These are phyloP conservation scores for Pyracantha coccinea DNA, from an alignment of 331 rosid species.

Conservation along the genomic window DNA sequence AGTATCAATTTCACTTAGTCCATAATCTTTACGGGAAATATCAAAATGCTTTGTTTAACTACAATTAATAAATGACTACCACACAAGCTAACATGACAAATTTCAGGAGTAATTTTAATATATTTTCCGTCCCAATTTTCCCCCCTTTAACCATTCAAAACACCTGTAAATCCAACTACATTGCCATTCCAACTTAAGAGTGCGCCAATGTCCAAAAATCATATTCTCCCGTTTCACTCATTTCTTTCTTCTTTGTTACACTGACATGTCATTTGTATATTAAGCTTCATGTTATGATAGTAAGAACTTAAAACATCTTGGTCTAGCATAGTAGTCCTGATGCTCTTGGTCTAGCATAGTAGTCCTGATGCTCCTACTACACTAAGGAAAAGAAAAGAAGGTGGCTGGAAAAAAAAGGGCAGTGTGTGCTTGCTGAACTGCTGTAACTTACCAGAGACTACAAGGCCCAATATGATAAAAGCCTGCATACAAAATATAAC, in stretches of 20 bases:
- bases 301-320: neutral
- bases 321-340: neutral
- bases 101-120: neutral
- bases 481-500: constrained; percentile 59
- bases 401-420: neutral
- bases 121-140: neutral
- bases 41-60: neutral
- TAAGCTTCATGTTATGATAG: neutral
- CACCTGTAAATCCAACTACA: neutral
- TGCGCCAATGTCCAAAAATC: neutral
- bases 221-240: neutral
- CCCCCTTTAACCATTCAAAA: neutral
- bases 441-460: constrained; percentile 65
- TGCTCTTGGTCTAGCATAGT: too few relatives aligned
- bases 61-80: neutral
- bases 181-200: neutral
- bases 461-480: constrained; percentile 53
- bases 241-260: neutral
- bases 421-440: neutral
- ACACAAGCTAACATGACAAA: neutral
- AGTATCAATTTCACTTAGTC: neutral
- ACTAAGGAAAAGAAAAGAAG: neutral
- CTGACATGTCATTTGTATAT: neutral
- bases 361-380: neutral
- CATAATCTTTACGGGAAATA: neutral